A percentile compares a stretch with the other conserved stretches of the same genome.
These are phyloP conservation scores for Colletotrichum musae DNA, from an alignment of 2,329 filamentous ascomycete species.

Conservation along the genomic window DNA sequence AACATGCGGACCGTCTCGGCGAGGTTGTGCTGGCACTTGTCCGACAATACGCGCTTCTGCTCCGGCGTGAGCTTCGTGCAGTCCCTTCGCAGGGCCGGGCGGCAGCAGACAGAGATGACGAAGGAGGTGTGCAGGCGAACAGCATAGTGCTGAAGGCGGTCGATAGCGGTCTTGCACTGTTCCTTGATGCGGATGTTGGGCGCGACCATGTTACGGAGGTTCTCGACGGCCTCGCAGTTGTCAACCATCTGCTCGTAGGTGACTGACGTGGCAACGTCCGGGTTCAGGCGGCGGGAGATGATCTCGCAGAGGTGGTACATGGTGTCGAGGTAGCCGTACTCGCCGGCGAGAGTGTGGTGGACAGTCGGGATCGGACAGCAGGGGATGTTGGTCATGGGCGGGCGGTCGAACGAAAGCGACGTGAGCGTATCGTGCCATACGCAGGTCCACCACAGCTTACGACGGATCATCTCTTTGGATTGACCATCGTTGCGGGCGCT, in stretches of 20 bases:
- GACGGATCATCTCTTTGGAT: conserved; percentile 68
- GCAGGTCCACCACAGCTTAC: conserved; percentile 75
- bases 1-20: conserved; percentile 79
- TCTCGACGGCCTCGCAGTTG: conserved; percentile 69
- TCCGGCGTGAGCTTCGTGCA: conserved; percentile 62
- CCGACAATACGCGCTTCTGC: conserved; percentile 69
- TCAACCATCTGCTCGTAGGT: conserved; percentile 70
- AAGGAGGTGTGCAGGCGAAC: conserved; percentile 77
- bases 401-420: conserved; percentile 76
- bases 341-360: conserved; percentile 58
- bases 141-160: conserved; percentile 75
- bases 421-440: conserved; percentile 78
- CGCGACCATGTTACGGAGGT: conserved; percentile 62
- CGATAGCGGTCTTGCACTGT: conserved; percentile 74
- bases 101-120: conserved; percentile 75
- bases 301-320: conserved; percentile 77
- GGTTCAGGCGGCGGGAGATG: conserved; percentile 70
- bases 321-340: conserved; percentile 73
- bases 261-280: conserved; percentile 64
- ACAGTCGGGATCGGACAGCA: conserved; percentile 68
- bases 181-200: conserved; percentile 72
- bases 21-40: conserved; percentile 73
- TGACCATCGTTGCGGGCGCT: conserved; percentile 58
- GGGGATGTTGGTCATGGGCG: conserved; percentile 74
- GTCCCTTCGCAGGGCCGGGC: conserved; percentile 71